phyloP scores from a whole-genome alignment of 106 monocot genomes.

The Apostasia ramifera region DNA sequence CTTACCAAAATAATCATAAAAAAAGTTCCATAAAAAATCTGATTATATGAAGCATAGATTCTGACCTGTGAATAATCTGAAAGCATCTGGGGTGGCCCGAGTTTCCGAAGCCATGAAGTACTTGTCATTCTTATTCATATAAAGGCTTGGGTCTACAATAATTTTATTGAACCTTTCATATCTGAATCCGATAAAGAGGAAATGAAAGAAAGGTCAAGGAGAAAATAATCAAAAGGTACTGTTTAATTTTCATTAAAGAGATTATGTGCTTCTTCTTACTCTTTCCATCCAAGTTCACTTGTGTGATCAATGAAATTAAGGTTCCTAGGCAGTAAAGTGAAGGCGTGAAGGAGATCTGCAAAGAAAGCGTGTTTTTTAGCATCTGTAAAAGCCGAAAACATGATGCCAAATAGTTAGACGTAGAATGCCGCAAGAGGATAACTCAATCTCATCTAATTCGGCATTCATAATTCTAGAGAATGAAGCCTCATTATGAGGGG shows the following conservation, averaged over 20 bases:
- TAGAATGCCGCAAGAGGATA: not conserved
- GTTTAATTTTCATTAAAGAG: not conserved
- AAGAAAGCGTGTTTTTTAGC: not conserved
- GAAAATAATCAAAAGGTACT: not conserved
- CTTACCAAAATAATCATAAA: too few species aligned
- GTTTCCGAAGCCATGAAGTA: slow-evolving; percentile 29
- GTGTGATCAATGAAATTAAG: slow-evolving; percentile 75
- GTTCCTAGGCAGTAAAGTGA: slow-evolving; percentile 51
- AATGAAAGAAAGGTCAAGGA: not conserved
- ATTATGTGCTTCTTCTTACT: slow-evolving; percentile 22
- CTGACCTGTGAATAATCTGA: slow-evolving; percentile 71
- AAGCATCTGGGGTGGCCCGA: slow-evolving; percentile 52
- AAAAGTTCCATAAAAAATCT: not conserved
- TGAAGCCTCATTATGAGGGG: too few species aligned
- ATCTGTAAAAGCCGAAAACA: not conserved
- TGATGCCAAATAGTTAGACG: not conserved
- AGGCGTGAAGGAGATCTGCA: slow-evolving; percentile 78
- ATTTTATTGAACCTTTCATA: slow-evolving; percentile 42
- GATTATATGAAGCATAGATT: slow-evolving; percentile 1
- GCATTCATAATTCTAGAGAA: too few species aligned
- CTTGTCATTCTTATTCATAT: slow-evolving; percentile 25
- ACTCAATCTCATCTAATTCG: not conserved
- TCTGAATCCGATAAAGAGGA: slow-evolving; percentile 14
- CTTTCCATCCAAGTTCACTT: slow-evolving; percentile 60
- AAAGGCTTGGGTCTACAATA: slow-evolving; percentile 53